These are phyloP conservation scores for Calonectria multiphialidica DNA, from an alignment of 2,329 filamentous ascomycete species.

Conservation along the genomic window DNA sequence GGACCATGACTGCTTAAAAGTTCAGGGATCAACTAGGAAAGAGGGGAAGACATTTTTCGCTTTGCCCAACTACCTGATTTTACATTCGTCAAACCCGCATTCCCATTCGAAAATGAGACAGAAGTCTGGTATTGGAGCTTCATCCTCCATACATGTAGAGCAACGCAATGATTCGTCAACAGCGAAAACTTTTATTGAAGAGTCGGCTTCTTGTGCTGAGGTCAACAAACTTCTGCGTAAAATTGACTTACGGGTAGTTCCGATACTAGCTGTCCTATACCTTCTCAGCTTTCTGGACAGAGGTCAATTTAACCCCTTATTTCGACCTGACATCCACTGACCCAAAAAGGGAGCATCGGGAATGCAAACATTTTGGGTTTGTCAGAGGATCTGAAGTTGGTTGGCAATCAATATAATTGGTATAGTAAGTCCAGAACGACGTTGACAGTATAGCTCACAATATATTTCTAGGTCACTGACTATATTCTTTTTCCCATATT, in stretches of 20 bases:
- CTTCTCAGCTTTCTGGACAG: neutral
- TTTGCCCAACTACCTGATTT: neutral
- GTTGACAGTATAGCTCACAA: neutral
- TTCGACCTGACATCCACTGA: neutral
- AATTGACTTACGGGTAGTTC: neutral
- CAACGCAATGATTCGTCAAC: neutral
- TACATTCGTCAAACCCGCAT: neutral
- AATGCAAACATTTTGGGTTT: neutral
- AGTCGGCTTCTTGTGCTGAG: neutral
- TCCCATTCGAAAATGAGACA: neutral
- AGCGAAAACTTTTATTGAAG: neutral
- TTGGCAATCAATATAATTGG: neutral
- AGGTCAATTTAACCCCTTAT: neutral
- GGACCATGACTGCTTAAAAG: neutral
- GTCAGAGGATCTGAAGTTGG: neutral
- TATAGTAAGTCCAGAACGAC: neutral
- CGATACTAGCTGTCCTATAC: neutral
- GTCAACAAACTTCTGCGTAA: neutral
- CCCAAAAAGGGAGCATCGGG: neutral
- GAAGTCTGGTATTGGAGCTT: neutral
- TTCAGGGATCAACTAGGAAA: neutral
- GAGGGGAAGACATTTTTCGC: neutral
- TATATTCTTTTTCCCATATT: neutral
- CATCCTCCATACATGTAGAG: neutral
- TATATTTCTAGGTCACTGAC: neutral